phyloP scores from a whole-genome alignment of 1,284 basidiomycete species.

The Fistulinella cinereoalba region DNA sequence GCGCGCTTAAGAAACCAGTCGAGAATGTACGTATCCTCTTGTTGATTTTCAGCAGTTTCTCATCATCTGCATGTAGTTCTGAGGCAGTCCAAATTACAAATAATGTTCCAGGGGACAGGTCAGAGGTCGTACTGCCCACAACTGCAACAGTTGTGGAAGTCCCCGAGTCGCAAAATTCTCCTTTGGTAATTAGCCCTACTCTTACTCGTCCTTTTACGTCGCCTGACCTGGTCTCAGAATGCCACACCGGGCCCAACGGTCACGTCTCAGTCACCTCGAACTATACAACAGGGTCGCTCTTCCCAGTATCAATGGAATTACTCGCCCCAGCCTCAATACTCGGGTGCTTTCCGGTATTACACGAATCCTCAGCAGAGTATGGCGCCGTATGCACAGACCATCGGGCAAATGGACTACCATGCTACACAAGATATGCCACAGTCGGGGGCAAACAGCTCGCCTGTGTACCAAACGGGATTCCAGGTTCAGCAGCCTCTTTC shows the following conservation, averaged over 20 bases:
- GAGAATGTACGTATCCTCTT: slow-evolving; percentile 16
- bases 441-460: slow-evolving; percentile 1
- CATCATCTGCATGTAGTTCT: slow-evolving; percentile 13
- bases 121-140: slow-evolving; percentile 27
- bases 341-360: slow-evolving; percentile 10
- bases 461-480: slow-evolving; percentile 2
- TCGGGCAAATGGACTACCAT: slow-evolving; percentile 10
- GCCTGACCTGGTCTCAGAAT: slow-evolving; percentile 20
- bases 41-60: not conserved
- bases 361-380: not conserved
- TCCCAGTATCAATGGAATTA: slow-evolving; percentile 2
- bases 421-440: slow-evolving; percentile 14
- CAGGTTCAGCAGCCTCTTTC: slow-evolving; percentile 12
- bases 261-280: slow-evolving; percentile 2
- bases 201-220: slow-evolving; percentile 5
- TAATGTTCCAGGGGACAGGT: slow-evolving; percentile 6
- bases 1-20: slow-evolving; percentile 15
- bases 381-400: not conserved
- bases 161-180: slow-evolving; percentile 16
- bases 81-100: slow-evolving; percentile 13
- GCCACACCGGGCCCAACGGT: not conserved
- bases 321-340: slow-evolving; percentile 5
- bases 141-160: slow-evolving; percentile 33
- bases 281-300: slow-evolving; percentile 3
- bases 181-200: slow-evolving; percentile 13